Conservation (phyloP, 345 rosid species). For the Syzygium aqueum region DNA sequence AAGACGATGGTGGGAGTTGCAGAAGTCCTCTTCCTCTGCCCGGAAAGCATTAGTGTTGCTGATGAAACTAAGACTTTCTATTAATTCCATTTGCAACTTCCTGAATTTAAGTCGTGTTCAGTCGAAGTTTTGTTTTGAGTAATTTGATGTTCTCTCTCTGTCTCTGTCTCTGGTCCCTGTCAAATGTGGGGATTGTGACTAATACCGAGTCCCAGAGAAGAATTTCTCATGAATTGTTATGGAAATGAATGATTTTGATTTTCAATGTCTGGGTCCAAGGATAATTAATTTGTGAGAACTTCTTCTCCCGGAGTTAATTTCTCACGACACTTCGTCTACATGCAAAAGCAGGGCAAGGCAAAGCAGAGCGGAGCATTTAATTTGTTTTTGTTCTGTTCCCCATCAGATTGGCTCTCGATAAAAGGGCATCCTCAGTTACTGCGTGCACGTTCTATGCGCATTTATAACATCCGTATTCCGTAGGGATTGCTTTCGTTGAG, state of each 20-base stretch:
- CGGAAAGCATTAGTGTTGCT: neutral
- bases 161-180: neutral
- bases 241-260: neutral
- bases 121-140: neutral
- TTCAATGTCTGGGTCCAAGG: neutral
- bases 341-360: neutral
- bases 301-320: neutral
- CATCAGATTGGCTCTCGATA: neutral
- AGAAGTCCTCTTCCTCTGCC: neutral
- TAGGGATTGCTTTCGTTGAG: neutral
- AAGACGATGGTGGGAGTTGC: neutral
- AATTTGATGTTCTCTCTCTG: neutral
- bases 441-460: neutral
- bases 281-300: neutral
- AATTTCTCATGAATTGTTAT: neutral
- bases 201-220: neutral
- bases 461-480: neutral
- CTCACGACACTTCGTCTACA: neutral
- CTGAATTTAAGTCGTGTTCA: neutral
- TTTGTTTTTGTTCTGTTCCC: neutral
- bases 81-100: neutral
- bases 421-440: neutral
- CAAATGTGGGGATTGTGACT: neutral
- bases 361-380: neutral
- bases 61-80: neutral